These are phyloP conservation scores for Nidularia pulvinata DNA, from an alignment of 768 basidiomycete species.

Conservation along the genomic window DNA sequence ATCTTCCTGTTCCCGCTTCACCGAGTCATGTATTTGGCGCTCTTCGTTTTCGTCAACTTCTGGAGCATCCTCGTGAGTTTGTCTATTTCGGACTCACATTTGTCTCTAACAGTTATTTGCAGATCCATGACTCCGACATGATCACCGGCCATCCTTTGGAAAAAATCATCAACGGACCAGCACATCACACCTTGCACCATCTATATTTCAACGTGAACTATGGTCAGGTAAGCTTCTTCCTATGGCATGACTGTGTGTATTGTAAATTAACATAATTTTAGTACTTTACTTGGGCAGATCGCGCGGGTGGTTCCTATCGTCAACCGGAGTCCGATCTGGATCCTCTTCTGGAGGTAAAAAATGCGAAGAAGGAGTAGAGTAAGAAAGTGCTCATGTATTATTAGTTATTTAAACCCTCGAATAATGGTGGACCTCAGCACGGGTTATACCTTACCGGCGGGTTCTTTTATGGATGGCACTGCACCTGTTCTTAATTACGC, in stretches of 20 bases:
- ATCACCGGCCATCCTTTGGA: conserved; percentile 89
- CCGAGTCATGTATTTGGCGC: conserved; percentile 75
- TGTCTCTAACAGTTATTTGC: conserved; percentile 41
- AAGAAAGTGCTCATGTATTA: conserved; percentile 1
- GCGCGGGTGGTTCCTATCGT: conserved; percentile 82
- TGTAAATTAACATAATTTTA: conserved; percentile 29
- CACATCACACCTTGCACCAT: conserved; percentile 97
- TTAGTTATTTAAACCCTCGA: background rate
- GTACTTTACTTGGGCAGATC: conserved; percentile 98
- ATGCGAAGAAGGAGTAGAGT: conserved; percentile 15
- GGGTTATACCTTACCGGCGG: no score
- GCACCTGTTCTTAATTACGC: no score
- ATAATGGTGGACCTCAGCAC: no score
- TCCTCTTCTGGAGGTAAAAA: conserved; percentile 72
- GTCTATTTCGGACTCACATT: conserved; percentile 96
- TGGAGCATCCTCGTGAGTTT: conserved; percentile 90
- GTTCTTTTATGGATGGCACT: no score
- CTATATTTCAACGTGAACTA: conserved; percentile 97
- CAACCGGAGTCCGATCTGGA: conserved; percentile 85
- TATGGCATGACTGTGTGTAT: background rate
- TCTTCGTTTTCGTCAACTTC: conserved; percentile 92
- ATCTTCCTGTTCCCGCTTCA: conserved; percentile 91
- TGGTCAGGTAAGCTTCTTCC: conserved; percentile 62
- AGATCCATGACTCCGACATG: conserved; percentile 99
- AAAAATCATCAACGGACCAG: conserved; percentile 94